Evolutionary conservation across 345 rosid genomes (phyloP).

Genomic region (Rhizophora mangle): DNA sequence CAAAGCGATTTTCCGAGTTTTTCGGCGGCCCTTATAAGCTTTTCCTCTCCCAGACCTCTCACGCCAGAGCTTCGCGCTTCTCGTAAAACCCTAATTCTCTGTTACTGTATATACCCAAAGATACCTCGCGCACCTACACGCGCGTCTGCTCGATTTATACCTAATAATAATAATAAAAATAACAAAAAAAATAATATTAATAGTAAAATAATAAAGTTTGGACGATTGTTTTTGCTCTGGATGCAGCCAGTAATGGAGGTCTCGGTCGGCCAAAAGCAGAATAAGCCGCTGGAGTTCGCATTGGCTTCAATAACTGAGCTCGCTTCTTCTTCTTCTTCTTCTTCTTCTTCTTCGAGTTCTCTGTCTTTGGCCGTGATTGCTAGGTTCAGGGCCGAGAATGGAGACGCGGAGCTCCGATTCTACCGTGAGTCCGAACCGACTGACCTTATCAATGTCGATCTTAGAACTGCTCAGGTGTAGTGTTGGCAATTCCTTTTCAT

Average conservation of each 20-base stretch:
- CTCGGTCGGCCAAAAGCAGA: slow-evolving; percentile 20
- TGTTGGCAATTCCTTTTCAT: slow-evolving; percentile 1
- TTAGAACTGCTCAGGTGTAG: slow-evolving; percentile 49
- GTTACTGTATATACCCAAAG: background rate
- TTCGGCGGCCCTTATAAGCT: slow-evolving; percentile 6
- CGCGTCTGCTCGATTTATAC: background rate
- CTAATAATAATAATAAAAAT: too few relatives aligned
- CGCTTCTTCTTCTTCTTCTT: slow-evolving; percentile 44
- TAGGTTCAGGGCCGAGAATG: slow-evolving; percentile 46
- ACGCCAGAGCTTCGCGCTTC: slow-evolving; percentile 10
- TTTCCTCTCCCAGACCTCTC: background rate
- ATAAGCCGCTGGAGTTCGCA: slow-evolving; percentile 45
- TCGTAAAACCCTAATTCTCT: slow-evolving; percentile 24
- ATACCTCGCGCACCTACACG: background rate
- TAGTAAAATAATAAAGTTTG: too few relatives aligned
- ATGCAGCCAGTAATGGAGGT: slow-evolving; percentile 21
- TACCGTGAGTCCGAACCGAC: slow-evolving; percentile 33
- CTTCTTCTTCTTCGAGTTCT: slow-evolving; percentile 29
- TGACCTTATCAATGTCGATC: slow-evolving; percentile 41
- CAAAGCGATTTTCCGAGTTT: background rate
- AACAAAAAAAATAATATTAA: too few relatives aligned
- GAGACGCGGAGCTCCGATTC: slow-evolving; percentile 58
- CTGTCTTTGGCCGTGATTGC: slow-evolving; percentile 45
- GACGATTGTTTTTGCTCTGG: background rate
- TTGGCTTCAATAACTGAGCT: slow-evolving; percentile 60